Base-by-base conservation (phyloP, 352 stramenopile genomes). In the Pythium volutum region DNA sequence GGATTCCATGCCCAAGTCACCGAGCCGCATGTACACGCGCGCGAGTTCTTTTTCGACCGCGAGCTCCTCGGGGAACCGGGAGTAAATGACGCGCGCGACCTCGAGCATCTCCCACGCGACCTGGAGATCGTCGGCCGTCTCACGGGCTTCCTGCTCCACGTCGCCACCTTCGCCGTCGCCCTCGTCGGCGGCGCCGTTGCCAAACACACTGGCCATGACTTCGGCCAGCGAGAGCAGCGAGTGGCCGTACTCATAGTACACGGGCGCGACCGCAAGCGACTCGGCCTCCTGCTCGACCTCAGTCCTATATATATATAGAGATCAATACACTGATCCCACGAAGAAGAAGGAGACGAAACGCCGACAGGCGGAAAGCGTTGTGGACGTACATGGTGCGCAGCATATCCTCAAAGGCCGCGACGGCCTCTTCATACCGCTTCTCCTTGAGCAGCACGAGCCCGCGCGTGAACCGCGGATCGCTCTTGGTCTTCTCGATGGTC, bases 51-150 rank as follows among this genome's bases (percentile, higher is more conserved):
- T 81, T 59, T 95, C 80, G 12, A 93, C 77, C 18, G 75, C 76
- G 31, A 80, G 34, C 25, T 93, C 84, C 20, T 83, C 81, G 9
- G 79, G 73, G 56, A 81, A 87, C 11, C 84, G 79, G 60, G 81
- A 75, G 64, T 91, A 90, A 55, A 95, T 87, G 53, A 95, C 82
- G 22, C 86, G 82, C 29, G 86, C 82, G 12, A 93, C 62, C 53
- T 95, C 86, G 42, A 95, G 79, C 76, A 93, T 89, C 67, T 95
- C 84, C 86, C 86, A 95, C 26, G 86, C 86, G 11, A 89, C 71
- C 48, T 95, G 81, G 45, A 95, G 71, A 60, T 95, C 86, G 58
- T 93, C 84, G 1, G 73, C 73, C 12, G 67, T 73, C 31, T 83
- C 70, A 12, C 68, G 66, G 1, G 79, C 75, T 47, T 91, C 78